Percentiles rank a stretch among this genome's conserved stretches.
Conservation (phyloP, 345 rosid genomes). For the Bretschneidera sinensis region DNA sequence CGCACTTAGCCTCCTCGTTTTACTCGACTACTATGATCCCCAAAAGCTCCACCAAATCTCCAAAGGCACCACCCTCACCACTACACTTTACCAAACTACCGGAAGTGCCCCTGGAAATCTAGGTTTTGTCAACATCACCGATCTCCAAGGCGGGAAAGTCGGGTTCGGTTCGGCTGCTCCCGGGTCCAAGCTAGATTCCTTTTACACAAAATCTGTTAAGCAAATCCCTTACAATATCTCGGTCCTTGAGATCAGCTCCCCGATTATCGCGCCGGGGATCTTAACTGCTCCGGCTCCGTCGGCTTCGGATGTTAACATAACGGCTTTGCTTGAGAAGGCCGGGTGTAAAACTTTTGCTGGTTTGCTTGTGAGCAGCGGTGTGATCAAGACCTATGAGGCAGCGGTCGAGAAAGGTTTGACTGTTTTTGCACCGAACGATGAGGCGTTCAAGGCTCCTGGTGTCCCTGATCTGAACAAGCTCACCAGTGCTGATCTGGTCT, state of each 20-base stretch:
- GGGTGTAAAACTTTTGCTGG: constrained; percentile 80
- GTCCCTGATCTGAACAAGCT: constrained; percentile 78
- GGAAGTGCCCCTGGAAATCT: constrained; percentile 79
- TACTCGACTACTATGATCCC: constrained; percentile 83
- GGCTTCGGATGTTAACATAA: constrained; percentile 54
- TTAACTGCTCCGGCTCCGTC: constrained; percentile 63
- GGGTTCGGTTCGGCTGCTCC: constrained; percentile 75
- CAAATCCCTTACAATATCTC: constrained; percentile 89
- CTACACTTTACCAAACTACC: constrained; percentile 93
- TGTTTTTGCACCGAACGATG: constrained; percentile 80
- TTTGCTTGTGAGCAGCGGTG: constrained; percentile 61
- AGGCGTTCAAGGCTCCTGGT: constrained; percentile 70
- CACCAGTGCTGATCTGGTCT: constrained; percentile 55
- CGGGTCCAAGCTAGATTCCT: constrained; percentile 77
- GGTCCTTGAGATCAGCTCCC: constrained; percentile 54
- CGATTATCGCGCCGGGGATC: constrained; percentile 65
- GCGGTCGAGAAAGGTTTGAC: constrained; percentile 69
- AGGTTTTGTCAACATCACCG: constrained; percentile 88
- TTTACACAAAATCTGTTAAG: constrained; percentile 65
- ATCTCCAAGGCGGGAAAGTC: constrained; percentile 78
- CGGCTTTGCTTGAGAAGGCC: constrained; percentile 74
- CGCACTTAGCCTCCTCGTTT: constrained; percentile 63
- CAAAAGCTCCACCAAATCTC: constrained; percentile 77
- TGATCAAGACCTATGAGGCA: constrained; percentile 61
- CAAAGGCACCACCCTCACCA: constrained; percentile 59